Evolutionary conservation across 2,329 filamentous ascomycete genomes (phyloP).

Genomic region (Trichophyton rubrum): DNA sequence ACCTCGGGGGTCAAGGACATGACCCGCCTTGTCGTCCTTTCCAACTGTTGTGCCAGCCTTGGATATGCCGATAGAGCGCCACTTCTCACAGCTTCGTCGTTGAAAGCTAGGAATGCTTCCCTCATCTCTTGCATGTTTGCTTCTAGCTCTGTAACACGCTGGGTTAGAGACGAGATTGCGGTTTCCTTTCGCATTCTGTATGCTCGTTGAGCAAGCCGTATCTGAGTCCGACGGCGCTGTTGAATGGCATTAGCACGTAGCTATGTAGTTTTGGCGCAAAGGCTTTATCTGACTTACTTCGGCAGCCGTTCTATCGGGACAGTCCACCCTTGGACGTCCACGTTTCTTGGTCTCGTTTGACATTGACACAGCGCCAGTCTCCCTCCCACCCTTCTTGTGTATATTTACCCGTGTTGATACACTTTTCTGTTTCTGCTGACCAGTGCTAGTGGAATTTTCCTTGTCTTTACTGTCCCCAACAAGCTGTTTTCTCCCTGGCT

Average conservation of each 20-base stretch:
- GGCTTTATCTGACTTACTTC: conserved; percentile 48
- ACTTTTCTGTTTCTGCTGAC: not conserved
- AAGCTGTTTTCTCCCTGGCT: not conserved
- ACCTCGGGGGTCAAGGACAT: conserved; percentile 34
- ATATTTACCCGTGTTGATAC: not conserved
- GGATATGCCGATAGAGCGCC: conserved; percentile 48
- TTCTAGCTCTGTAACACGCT: conserved; percentile 55
- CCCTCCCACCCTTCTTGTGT: not conserved
- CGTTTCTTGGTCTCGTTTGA: conserved; percentile 39
- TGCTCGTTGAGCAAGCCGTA: conserved; percentile 70
- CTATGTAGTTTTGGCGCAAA: not conserved
- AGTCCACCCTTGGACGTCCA: conserved; percentile 62
- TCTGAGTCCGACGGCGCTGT: conserved; percentile 71
- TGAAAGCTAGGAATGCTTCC: conserved; percentile 54
- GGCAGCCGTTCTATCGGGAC: conserved; percentile 62
- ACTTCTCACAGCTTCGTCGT: conserved; percentile 47
- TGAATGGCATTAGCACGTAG: conserved; percentile 8
- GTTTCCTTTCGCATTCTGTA: conserved; percentile 76
- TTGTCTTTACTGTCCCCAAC: not conserved
- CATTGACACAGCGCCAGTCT: not conserved
- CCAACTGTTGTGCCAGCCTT: conserved; percentile 46
- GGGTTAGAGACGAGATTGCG: conserved; percentile 60
- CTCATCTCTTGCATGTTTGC: conserved; percentile 61
- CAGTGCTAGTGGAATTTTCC: not conserved
- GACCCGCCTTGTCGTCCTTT: conserved; percentile 46